Evolutionary conservation across 1,139 yeast species (phyloP).

Genomic region (Candida buenavistaensis): DNA sequence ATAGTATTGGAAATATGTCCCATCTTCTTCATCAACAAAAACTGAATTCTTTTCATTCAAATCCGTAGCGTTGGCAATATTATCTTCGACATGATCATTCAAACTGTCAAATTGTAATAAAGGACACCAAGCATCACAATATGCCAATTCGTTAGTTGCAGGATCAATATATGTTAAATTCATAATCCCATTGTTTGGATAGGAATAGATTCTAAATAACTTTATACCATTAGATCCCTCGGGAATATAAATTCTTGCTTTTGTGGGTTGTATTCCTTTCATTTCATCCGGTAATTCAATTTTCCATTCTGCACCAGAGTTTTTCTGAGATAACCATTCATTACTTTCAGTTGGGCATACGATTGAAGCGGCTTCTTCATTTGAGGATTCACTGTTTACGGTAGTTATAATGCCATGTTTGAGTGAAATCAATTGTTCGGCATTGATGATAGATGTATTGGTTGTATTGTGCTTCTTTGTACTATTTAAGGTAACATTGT

Average conservation of each 20-base stretch:
- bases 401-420: conserved; percentile 59
- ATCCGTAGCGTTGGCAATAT: conserved; percentile 21
- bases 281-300: conserved; percentile 58
- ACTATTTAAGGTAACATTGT: conserved; percentile 26
- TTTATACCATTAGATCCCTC: conserved; percentile 55
- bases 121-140: conserved; percentile 92
- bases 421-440: conserved; percentile 70
- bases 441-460: conserved; percentile 43
- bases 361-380: conserved; percentile 33
- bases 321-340: conserved; percentile 60
- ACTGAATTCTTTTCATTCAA: conserved; percentile 23
- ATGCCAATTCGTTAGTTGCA: conserved; percentile 47
- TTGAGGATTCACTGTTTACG: conserved; percentile 45
- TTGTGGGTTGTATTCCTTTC: conserved; percentile 63
- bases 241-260: conserved; percentile 71
- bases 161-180: conserved; percentile 86
- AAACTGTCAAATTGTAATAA: conserved; percentile 37
- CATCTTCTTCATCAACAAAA: conserved; percentile 34
- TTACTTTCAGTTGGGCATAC: conserved; percentile 56
- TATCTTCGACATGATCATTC: conserved; percentile 20
- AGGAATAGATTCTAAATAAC: conserved; percentile 69
- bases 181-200: conserved; percentile 88
- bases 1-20: conserved; percentile 38
- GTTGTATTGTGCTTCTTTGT: conserved; percentile 27
- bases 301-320: conserved; percentile 66